These are phyloP conservation scores for Cryomyces antarcticus DNA, from an alignment of 495 filamentous ascomycete genomes.

Conservation along the genomic window DNA sequence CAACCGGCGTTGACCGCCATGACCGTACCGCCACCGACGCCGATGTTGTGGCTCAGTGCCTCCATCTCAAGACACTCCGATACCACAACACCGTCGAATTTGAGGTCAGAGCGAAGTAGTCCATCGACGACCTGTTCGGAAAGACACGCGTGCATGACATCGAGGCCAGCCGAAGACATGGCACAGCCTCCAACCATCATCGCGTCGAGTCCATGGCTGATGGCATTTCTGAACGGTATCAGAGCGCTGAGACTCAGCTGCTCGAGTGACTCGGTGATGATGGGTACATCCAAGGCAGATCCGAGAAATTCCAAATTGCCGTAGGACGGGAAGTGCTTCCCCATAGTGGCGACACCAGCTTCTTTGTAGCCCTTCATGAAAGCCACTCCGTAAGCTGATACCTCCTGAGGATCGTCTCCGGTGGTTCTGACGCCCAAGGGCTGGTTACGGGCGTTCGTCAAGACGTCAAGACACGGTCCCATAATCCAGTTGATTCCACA, in stretches of 20 bases:
- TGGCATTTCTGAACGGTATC: slow-evolving; percentile 73
- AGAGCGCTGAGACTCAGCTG: slow-evolving; percentile 67
- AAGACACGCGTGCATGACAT: slow-evolving; percentile 80
- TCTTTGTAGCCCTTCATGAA: slow-evolving; percentile 80
- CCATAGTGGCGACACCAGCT: slow-evolving; percentile 63
- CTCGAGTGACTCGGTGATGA: slow-evolving; percentile 79
- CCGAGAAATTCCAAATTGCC: slow-evolving; percentile 84
- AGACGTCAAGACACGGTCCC: slow-evolving; percentile 73
- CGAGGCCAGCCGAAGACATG: slow-evolving; percentile 68
- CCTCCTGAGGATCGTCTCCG: slow-evolving; percentile 77
- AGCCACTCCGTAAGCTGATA: slow-evolving; percentile 67
- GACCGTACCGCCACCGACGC: slow-evolving; percentile 76
- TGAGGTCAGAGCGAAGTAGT: slow-evolving; percentile 57
- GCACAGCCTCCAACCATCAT: slow-evolving; percentile 89
- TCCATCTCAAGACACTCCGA: slow-evolving; percentile 95
- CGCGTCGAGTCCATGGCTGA: slow-evolving; percentile 60
- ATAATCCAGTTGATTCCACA: slow-evolving; percentile 84
- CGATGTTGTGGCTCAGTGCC: slow-evolving; percentile 72
- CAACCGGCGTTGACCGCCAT: slow-evolving; percentile 90
- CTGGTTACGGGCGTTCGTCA: slow-evolving; percentile 75
- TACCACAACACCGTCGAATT: slow-evolving; percentile 77
- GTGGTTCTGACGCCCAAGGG: slow-evolving; percentile 65
- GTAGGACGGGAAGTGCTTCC: slow-evolving; percentile 86
- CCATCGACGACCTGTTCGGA: slow-evolving; percentile 82
- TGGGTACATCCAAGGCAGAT: slow-evolving; percentile 67